A percentile compares a stretch with the other conserved stretches of the same genome.
phyloP scores from a whole-genome alignment of 306 rosid genomes.

The Casuarina glauca region DNA sequence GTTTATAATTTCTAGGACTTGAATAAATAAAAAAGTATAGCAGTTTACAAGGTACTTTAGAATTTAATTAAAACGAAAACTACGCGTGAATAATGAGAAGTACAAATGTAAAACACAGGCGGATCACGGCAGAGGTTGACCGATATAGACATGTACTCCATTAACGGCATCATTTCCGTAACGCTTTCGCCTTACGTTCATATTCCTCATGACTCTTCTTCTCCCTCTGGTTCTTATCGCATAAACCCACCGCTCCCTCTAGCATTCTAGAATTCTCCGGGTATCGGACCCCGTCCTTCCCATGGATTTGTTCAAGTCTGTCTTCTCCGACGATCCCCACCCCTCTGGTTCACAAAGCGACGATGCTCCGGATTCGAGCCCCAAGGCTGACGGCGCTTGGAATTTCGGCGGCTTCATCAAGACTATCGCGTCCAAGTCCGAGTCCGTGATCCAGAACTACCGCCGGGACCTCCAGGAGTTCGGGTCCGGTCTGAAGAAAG shows the following conservation, averaged over 20 bases:
- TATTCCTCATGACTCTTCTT: background rate
- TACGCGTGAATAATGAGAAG: too few species aligned
- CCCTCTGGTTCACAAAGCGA: conserved; percentile 13
- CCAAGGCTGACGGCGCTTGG: conserved; percentile 42
- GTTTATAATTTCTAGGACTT: too few species aligned
- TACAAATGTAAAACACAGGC: too few species aligned
- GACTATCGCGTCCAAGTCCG: conserved; percentile 76
- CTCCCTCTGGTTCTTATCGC: background rate
- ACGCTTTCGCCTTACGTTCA: background rate
- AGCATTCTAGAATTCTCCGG: background rate
- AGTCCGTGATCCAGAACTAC: conserved; percentile 63
- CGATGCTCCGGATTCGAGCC: conserved; percentile 4
- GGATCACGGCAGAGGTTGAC: too few species aligned
- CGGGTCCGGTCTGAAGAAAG: conserved; percentile 67
- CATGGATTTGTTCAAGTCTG: conserved; percentile 66
- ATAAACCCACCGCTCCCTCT: background rate
- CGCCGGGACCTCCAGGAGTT: conserved; percentile 86
- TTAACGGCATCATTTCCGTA: too few species aligned
- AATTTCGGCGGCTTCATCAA: conserved; percentile 76
- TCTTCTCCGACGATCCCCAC: conserved; percentile 59
- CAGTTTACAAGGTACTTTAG: too few species aligned
- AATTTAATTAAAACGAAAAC: too few species aligned
- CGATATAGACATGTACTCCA: too few species aligned
- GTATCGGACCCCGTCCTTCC: background rate
- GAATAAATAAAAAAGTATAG: too few species aligned